Evolutionary conservation across 352 stramenopile species (phyloP).

Genomic region (Phytophthora aleatoria): DNA sequence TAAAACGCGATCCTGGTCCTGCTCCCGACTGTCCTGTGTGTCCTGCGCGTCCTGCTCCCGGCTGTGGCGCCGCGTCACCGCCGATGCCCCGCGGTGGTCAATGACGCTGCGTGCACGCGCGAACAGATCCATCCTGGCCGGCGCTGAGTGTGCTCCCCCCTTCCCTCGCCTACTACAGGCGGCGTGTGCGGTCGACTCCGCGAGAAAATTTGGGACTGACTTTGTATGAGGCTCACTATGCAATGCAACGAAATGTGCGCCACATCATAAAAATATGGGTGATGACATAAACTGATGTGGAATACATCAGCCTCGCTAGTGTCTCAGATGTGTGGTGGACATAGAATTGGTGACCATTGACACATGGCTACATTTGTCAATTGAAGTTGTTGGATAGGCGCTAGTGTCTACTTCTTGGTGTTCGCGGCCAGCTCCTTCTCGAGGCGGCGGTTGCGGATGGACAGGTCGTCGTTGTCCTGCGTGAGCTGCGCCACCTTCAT

Average conservation of each 20-base stretch:
- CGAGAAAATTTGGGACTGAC: slow-evolving; percentile 34
- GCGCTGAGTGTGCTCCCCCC: slow-evolving; percentile 3
- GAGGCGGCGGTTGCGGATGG: slow-evolving; percentile 61
- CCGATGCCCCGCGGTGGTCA: slow-evolving; percentile 25
- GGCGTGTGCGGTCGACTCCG: slow-evolving; percentile 23
- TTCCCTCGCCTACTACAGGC: slow-evolving; percentile 3
- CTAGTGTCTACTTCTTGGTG: slow-evolving; percentile 29
- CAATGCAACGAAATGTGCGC: slow-evolving; percentile 1
- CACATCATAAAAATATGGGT: slow-evolving; percentile 5
- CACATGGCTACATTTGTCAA: slow-evolving; percentile 24
- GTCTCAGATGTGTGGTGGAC: slow-evolving; percentile 10
- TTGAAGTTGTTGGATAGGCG: slow-evolving; percentile 18
- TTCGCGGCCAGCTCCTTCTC: slow-evolving; percentile 49
- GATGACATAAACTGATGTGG: slow-evolving; percentile 15
- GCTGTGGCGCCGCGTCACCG: slow-evolving; percentile 3
- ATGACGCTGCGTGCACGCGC: slow-evolving; percentile 37
- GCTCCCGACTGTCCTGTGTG: slow-evolving; percentile 7
- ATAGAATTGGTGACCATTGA: neutral
- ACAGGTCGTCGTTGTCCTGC: slow-evolving; percentile 75
- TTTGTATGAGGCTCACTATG: slow-evolving; percentile 23
- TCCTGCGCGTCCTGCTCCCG: slow-evolving; percentile 16
- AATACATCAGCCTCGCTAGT: neutral
- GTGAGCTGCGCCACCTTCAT: slow-evolving; percentile 80
- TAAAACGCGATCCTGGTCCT: slow-evolving; percentile 19
- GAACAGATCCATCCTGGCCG: slow-evolving; percentile 42